Percentiles rank a stretch among this genome's conserved stretches.
Conservation (phyloP, 2,329 filamentous ascomycete genomes). For the Colletotrichum karsti region DNA sequence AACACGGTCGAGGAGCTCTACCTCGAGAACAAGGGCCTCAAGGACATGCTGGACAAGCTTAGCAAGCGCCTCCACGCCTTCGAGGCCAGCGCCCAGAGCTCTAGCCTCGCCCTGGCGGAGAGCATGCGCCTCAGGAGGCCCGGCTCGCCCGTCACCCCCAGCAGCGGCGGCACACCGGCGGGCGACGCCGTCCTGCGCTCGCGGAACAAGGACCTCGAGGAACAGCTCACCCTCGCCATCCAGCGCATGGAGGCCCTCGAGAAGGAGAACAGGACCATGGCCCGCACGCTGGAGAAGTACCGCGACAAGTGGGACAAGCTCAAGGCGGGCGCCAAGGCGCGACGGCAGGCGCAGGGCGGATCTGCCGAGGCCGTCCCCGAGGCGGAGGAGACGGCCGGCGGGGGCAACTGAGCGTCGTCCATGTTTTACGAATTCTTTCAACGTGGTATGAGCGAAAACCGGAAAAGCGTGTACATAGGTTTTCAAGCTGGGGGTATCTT, state of each 20-base stretch:
- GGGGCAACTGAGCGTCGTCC: background rate
- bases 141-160: constrained; percentile 56
- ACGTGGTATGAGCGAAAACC: background rate
- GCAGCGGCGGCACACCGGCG: constrained; percentile 29
- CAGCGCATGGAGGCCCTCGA: constrained; percentile 75
- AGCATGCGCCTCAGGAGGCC: constrained; percentile 74
- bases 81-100: constrained; percentile 90
- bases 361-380: constrained; percentile 41
- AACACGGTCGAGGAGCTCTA: constrained; percentile 89
- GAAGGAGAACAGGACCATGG: constrained; percentile 63
- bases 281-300: constrained; percentile 65
- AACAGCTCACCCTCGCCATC: constrained; percentile 65
- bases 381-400: constrained; percentile 33
- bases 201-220: constrained; percentile 72
- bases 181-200: constrained; percentile 48
- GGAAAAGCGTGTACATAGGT: background rate
- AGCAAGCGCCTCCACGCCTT: constrained; percentile 91
- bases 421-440: background rate
- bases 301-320: constrained; percentile 69
- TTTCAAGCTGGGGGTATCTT: background rate
- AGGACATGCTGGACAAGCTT: constrained; percentile 85
- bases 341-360: constrained; percentile 54
- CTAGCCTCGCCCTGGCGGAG: constrained; percentile 85
- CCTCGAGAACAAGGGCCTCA: constrained; percentile 87
- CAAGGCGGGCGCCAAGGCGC: constrained; percentile 68